A percentile compares a stretch with the other conserved stretches of the same genome.
Evolutionary conservation across 176 grass and related monocot genomes (phyloP).

Genomic region (Phragmites australis): DNA sequence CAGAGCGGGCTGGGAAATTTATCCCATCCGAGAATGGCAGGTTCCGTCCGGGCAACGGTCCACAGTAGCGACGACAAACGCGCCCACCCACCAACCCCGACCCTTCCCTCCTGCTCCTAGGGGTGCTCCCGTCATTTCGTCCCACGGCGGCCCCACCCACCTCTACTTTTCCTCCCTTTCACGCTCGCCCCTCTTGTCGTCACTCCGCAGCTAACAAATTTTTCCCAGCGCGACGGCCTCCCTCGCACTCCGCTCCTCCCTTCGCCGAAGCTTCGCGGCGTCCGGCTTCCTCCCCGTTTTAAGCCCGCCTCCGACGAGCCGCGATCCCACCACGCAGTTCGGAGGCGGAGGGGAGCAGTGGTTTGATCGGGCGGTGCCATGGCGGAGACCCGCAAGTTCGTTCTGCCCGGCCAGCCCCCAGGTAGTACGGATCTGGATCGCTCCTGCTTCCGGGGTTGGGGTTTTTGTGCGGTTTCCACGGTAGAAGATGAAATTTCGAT

Average conservation of each 20-base stretch:
- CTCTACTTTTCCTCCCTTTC: constrained; percentile 22
- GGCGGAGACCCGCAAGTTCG: constrained; percentile 33
- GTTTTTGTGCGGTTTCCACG: background rate
- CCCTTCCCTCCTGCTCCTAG: background rate
- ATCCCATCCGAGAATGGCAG: background rate
- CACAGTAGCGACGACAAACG: background rate
- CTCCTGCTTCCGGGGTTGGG: background rate
- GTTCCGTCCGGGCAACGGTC: background rate
- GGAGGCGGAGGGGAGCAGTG: background rate
- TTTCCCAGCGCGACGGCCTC: constrained; percentile 33
- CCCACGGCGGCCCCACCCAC: background rate
- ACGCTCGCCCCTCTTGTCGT: constrained; percentile 21
- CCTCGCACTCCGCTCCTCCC: constrained; percentile 1
- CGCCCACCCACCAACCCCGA: too few relatives aligned
- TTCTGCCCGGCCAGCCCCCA: constrained; percentile 39
- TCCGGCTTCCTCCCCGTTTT: background rate
- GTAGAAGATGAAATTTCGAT: background rate
- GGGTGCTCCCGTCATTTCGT: constrained; percentile 29
- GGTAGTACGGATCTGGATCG: background rate
- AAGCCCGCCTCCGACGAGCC: constrained; percentile 19
- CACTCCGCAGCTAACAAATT: background rate
- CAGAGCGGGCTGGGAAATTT: background rate
- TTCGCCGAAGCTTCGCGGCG: constrained; percentile 37
- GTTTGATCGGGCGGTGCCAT: constrained; percentile 9
- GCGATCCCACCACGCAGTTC: background rate